A percentile compares a stretch with the other conserved stretches of the same genome.
Conservation (phyloP, 805 yeast species). For the Lipomyces starkeyi region DNA sequence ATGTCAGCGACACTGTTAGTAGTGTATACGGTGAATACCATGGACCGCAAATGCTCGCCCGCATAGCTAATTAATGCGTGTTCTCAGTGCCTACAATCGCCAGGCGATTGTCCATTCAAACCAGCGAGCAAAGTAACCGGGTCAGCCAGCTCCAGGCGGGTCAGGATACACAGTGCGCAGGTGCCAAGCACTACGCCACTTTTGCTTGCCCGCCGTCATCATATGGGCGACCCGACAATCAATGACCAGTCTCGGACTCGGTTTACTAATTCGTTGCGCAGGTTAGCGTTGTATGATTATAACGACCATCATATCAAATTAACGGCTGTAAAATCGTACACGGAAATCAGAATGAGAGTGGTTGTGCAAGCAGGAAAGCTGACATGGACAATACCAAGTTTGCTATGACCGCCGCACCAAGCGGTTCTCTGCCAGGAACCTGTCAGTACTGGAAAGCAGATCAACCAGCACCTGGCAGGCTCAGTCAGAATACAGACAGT, state of each 20-base stretch:
- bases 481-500: background rate
- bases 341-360: background rate
- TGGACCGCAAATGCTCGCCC: background rate
- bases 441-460: too few species aligned
- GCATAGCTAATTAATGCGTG: background rate
- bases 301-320: background rate
- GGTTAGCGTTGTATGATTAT: background rate
- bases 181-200: too few species aligned
- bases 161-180: background rate
- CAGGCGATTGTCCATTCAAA: too few species aligned
- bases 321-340: background rate
- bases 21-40: background rate
- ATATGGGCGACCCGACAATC: background rate
- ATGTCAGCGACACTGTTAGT: too few species aligned
- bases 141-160: background rate
- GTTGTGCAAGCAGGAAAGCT: too few species aligned
- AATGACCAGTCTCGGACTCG: background rate
- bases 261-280: background rate
- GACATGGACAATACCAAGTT: too few species aligned
- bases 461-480: background rate
- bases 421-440: background rate
- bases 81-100: too few species aligned
- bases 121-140: background rate
- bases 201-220: too few species aligned
- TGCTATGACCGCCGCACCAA: background rate